Evolutionary conservation across 768 basidiomycete genomes (phyloP), one percentile per base, ranked within the genome.

Genomic region (Xerocomus potaroensis): DNA sequence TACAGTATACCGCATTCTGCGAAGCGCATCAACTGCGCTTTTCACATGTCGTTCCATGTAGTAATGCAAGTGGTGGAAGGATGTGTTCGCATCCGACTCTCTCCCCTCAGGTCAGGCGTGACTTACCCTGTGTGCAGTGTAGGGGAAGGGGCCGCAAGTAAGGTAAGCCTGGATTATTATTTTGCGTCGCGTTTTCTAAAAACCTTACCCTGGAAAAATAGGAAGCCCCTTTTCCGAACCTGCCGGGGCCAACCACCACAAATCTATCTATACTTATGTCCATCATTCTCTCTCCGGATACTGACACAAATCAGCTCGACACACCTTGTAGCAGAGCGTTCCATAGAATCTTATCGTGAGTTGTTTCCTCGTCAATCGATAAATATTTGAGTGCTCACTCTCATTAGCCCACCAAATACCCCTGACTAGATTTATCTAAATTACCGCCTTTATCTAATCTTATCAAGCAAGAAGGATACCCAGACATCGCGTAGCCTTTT

Each of bases 1-100:
- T 16, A 19, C 32, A 24, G 26, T 19, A 33, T 5, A 3, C 48
- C 2, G 51, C 45, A 2, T 56, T 26, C 10, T 63, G 62, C 14
- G 4, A 0, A 0, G 14, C 4, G 0, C 61, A 62, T 31, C 4
- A 46, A 2, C 15, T 3, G 0, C 48, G 18, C n/a, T 63, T 58
- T 9, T 2, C 0, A 3, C 11, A 43, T 3, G 0, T 53, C 0
- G 15, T 24, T n/a, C 43, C 2, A 5, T 62, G 61, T 15, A n/a
- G 33, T 0, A 27, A 0, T 0, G 47, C 14, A 0, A 29, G 1
- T 5, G 1, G 11, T 12, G 43, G 43, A 31, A 3, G 1, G 2
- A 4, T 0, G 3, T 0, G 41, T 30, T 0, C 0, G 1, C 3
- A n/a, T 1, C 24, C 3, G n/a, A 0, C 8, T 0, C 0, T 1